Evolutionary conservation across 140 eudicot genomes (phyloP).

Genomic region (Cichorium intybus): DNA sequence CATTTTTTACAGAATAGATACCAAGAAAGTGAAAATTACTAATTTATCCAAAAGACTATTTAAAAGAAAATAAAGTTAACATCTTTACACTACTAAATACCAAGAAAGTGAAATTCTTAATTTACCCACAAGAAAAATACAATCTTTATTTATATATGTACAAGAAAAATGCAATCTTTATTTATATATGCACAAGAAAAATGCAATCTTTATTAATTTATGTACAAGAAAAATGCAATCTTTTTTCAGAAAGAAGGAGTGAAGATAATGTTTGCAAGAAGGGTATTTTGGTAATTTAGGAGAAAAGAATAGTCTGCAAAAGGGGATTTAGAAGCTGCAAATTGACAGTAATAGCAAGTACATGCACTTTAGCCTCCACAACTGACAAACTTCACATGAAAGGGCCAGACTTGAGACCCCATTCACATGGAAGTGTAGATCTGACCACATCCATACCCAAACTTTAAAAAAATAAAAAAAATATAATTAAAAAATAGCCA

Average conservation of each 20-base stretch:
- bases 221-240: background rate
- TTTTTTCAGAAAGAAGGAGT: background rate
- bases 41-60: too few species aligned
- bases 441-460: slow-evolving; percentile 49
- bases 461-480: slow-evolving; percentile 9
- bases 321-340: slow-evolving; percentile 25
- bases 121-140: too few species aligned
- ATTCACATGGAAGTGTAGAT: slow-evolving; percentile 40
- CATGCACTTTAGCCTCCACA: slow-evolving; percentile 36
- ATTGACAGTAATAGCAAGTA: slow-evolving; percentile 31
- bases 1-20: too few species aligned
- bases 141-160: background rate
- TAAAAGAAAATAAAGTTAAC: background rate
- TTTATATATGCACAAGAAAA: background rate
- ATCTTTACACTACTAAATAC: background rate
- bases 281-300: slow-evolving; percentile 25
- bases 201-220: background rate
- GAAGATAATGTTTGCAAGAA: slow-evolving; percentile 1
- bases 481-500: slow-evolving; percentile 12
- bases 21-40: too few species aligned
- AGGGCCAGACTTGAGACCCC: slow-evolving; percentile 51
- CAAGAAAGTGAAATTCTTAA: too few species aligned
- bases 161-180: background rate
- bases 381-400: slow-evolving; percentile 78
- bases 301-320: slow-evolving; percentile 25